A percentile compares a stretch with the other conserved stretches of the same genome.
Evolutionary conservation across 129 eudicot species (phyloP).

Genomic region (Deinandra increscens): DNA sequence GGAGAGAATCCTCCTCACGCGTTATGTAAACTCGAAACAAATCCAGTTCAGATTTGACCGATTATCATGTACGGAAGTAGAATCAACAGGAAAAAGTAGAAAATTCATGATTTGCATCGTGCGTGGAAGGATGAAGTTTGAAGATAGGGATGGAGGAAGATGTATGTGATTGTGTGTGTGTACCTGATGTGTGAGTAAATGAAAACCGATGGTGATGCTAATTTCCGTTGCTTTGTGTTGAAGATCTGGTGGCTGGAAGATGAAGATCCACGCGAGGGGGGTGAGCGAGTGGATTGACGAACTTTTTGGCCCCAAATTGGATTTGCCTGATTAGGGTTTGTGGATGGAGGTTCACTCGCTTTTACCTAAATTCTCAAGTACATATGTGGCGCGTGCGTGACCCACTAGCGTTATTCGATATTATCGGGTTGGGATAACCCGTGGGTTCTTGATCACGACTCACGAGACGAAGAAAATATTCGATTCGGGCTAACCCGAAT

Average conservation of each 20-base stretch:
- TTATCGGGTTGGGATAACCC: background rate
- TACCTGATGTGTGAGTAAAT: slow-evolving; percentile 27
- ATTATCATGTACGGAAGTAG: background rate
- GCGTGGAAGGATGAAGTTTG: background rate
- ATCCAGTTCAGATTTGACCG: slow-evolving; percentile 16
- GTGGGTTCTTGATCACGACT: background rate
- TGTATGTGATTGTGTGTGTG: slow-evolving; percentile 6
- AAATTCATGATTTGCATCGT: slow-evolving; percentile 14
- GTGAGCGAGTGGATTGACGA: slow-evolving; percentile 57
- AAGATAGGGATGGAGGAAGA: background rate
- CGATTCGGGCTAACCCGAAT: too few relatives aligned
- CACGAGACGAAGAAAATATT: background rate
- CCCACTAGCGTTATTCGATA: slow-evolving; percentile 3
- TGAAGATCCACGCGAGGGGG: slow-evolving; percentile 57
- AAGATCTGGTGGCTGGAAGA: slow-evolving; percentile 24
- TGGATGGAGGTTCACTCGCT: slow-evolving; percentile 27
- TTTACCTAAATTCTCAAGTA: background rate
- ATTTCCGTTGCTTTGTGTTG: slow-evolving; percentile 13
- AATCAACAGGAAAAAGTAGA: slow-evolving; percentile 13
- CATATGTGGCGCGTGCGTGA: slow-evolving; percentile 39
- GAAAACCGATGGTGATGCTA: slow-evolving; percentile 22
- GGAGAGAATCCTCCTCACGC: background rate
- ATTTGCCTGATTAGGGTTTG: slow-evolving; percentile 40
- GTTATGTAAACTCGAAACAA: background rate
- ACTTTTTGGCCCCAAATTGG: slow-evolving; percentile 29